Evolutionary conservation across 140 eudicot species (phyloP).

Genomic region (Senecio squalidus): DNA sequence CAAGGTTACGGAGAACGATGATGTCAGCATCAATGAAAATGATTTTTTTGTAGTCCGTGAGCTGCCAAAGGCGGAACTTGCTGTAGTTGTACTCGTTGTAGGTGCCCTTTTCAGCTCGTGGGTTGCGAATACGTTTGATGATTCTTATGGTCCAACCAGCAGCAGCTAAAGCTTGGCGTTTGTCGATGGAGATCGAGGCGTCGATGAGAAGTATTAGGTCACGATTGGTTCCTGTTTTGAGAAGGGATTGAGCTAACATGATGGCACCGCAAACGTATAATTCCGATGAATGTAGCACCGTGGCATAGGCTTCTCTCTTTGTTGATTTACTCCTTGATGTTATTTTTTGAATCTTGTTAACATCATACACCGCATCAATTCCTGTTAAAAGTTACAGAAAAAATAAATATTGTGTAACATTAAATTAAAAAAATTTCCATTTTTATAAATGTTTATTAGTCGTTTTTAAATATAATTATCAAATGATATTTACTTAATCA

Average conservation of each 20-base stretch:
- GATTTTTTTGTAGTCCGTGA: conserved; percentile 66
- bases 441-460: too few relatives aligned
- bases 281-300: conserved; percentile 86
- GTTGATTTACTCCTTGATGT: neutral
- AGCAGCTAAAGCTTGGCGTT: conserved; percentile 40
- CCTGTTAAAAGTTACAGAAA: too few relatives aligned
- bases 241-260: conserved; percentile 72
- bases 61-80: conserved; percentile 90
- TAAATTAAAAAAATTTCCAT: too few relatives aligned
- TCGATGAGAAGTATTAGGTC: conserved; percentile 84
- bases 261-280: conserved; percentile 84
- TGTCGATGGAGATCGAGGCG: conserved; percentile 53
- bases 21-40: conserved; percentile 91
- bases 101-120: conserved; percentile 54
- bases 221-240: conserved; percentile 46
- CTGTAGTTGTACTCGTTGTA: conserved; percentile 87
- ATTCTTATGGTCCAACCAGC: conserved; percentile 87
- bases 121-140: conserved; percentile 79
- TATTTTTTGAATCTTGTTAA: conserved; percentile 29
- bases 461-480: too few relatives aligned
- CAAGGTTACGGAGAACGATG: conserved; percentile 67
- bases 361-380: conserved; percentile 52
- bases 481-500: too few relatives aligned
- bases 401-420: too few relatives aligned
- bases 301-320: conserved; percentile 72